Evolutionary conservation across 495 filamentous ascomycete genomes (phyloP), one percentile per base, ranked within the genome.

Genomic region (Echria macrotheca): DNA sequence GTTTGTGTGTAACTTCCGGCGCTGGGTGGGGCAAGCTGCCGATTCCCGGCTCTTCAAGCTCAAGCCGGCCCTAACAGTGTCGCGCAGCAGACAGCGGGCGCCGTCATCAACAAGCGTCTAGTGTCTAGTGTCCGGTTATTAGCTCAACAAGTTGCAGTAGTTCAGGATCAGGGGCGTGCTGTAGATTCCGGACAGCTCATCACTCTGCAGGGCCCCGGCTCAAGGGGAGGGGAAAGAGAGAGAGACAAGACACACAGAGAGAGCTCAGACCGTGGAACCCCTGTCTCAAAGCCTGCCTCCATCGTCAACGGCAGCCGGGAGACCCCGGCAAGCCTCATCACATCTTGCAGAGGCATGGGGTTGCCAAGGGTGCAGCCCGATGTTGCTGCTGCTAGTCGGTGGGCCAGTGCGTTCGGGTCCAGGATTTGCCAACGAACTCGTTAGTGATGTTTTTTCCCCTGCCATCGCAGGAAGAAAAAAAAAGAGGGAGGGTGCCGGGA

Each of bases 291-390:
- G 47, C 47, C 44, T 46, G 44, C 39, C 41, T 45, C 47, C 50
- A 39, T 52, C 51, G 46, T 57, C 60, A 60, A 59, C 54, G 57
- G 57, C 57, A 63, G 57, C 45, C 51, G 45, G 47, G 49, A 49
- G 19, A 44, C 49, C 56, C 56, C 25, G 45, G 52, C 36, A 58
- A 55, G 48, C 52, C 55, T 51, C 49, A 47, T 51, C 47, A 49
- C 53, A 50, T 47, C 47, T 55, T 37, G 42, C 37, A 51, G 44
- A 33, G n/a, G n/a, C 39, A 43, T 41, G 47, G 54, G 43, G 43
- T 39, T 26, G 49, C 49, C 49, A 57, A 50, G 49, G 50, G 24
- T 28, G 48, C 40, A 37, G 40, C 42, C 52, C 48, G 33, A 47
- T 32, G 44, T 43, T 51, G 49, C 38, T 52, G 41, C 39, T 46